Percentiles rank a stretch among this genome's conserved stretches.
These are phyloP conservation scores for Stagonosporopsis rhizophila DNA, from an alignment of 2,329 filamentous ascomycete species.

Conservation along the genomic window DNA sequence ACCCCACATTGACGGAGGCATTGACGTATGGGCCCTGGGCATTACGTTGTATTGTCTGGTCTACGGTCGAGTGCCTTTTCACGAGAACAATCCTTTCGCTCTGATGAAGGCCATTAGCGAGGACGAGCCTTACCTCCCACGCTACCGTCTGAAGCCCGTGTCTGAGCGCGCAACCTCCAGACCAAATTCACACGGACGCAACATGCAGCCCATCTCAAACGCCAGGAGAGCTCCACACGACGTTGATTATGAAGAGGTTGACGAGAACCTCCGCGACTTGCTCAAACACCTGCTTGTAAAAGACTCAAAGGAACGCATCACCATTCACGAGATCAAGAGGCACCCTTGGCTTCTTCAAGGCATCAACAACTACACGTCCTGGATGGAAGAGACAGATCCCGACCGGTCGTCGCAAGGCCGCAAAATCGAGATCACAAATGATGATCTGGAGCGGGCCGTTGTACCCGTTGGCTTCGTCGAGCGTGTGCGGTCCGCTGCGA, in stretches of 20 bases:
- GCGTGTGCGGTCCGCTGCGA: constrained; percentile 78
- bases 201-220: constrained; percentile 61
- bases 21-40: constrained; percentile 96
- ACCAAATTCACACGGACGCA: constrained; percentile 55
- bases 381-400: constrained; percentile 96
- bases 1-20: constrained; percentile 85
- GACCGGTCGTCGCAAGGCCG: constrained; percentile 77
- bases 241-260: constrained; percentile 84
- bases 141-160: constrained; percentile 78
- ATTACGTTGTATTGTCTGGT: constrained; percentile 96
- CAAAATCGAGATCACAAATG: constrained; percentile 89
- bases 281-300: constrained; percentile 82
- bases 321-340: constrained; percentile 88
- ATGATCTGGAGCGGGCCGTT: constrained; percentile 90
- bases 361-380: constrained; percentile 74
- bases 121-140: constrained; percentile 89
- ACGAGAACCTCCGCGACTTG: constrained; percentile 80
- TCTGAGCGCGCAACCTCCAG: constrained; percentile 56
- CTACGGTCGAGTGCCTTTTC: constrained; percentile 90
- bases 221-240: constrained; percentile 80
- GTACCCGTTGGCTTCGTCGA: constrained; percentile 88
- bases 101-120: constrained; percentile 93
- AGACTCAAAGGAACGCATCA: constrained; percentile 87
- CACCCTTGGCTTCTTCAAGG: constrained; percentile 90
- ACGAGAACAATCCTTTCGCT: constrained; percentile 88